phyloP scores from a whole-genome alignment of 148 eudicot species.

The Polygonum aviculare region DNA sequence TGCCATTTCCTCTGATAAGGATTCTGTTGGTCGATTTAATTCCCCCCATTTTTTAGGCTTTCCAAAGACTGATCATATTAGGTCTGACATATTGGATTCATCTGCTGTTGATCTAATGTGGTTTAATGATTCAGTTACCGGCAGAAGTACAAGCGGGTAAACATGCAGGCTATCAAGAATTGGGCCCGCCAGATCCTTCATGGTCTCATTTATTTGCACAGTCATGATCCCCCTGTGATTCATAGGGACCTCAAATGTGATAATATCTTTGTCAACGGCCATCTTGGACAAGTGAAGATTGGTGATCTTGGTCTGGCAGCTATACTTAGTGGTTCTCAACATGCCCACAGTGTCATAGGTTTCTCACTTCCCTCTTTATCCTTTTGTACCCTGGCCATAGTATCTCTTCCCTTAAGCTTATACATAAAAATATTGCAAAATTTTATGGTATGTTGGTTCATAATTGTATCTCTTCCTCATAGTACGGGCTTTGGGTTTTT shows the following conservation, averaged over 20 bases:
- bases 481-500: constrained; percentile 24
- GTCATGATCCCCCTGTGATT: constrained; percentile 79
- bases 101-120: neutral
- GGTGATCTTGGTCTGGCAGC: constrained; percentile 95
- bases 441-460: neutral
- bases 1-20: neutral
- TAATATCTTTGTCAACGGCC: constrained; percentile 87
- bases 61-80: neutral
- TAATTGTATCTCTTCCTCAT: neutral
- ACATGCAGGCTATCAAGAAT: constrained; percentile 57
- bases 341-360: constrained; percentile 83
- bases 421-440: too few relatives aligned
- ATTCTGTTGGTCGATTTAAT: neutral
- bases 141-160: constrained; percentile 51
- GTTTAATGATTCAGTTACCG: constrained; percentile 47
- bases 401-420: too few relatives aligned
- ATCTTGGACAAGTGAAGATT: constrained; percentile 88
- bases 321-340: constrained; percentile 54
- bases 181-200: constrained; percentile 81
- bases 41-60: neutral
- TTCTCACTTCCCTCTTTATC: constrained; percentile 1
- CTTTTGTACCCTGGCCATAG: neutral
- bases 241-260: constrained; percentile 92
- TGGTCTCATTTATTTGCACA: constrained; percentile 72
- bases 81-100: neutral